Base-by-base conservation (phyloP, 2,329 filamentous ascomycete species). In the Huntiella decipiens region DNA sequence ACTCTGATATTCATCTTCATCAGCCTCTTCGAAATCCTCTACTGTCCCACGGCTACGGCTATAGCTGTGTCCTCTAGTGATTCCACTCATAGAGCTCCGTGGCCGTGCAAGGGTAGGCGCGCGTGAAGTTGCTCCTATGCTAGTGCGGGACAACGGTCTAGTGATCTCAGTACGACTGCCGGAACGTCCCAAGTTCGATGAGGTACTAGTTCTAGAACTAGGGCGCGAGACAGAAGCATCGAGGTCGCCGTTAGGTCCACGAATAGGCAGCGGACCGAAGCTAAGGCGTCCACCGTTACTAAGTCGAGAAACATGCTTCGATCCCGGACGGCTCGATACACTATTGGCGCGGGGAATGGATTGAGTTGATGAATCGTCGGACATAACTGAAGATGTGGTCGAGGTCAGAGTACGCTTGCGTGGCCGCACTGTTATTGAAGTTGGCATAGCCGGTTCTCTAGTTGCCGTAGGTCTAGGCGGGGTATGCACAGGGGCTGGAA, bases 401-500 rank as follows among this genome's bases (percentile, higher is more conserved):
- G 71, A 74, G 44, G 74, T 77, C 12, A 69, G 65, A 6, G 72
- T 72, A 49, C 82, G 76, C 62, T 84, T 83, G 52, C 74, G 73
- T 55, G 75, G 78, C 44, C 84, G 77, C 57, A 79, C 67, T 28
- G 74, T 77, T 54, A 78, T 66, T 43, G 70, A 70, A 3, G 73
- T 64, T 39, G 74, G 73, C 42, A 77, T 60, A 44, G 56, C 55
- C 50, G 58, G 56, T 19, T 63, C 64, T 45, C 83, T 74, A 8
- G 6, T 8, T n/a, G 86, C 93, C 4, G 73, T 71, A 38, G 44
- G 44, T 41, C 79, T 77, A 13, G 87, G 85, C 4, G 87, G 86
- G 0, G 82, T 91, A 46, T 68, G 71, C 5, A 75, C 70, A 2
- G 87, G 84, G 1, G 81, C 84, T 2, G 91, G 91, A 15, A 98